Evolutionary conservation across 1,284 basidiomycete species (phyloP).

Genomic region (Trichosporon sp.): DNA sequence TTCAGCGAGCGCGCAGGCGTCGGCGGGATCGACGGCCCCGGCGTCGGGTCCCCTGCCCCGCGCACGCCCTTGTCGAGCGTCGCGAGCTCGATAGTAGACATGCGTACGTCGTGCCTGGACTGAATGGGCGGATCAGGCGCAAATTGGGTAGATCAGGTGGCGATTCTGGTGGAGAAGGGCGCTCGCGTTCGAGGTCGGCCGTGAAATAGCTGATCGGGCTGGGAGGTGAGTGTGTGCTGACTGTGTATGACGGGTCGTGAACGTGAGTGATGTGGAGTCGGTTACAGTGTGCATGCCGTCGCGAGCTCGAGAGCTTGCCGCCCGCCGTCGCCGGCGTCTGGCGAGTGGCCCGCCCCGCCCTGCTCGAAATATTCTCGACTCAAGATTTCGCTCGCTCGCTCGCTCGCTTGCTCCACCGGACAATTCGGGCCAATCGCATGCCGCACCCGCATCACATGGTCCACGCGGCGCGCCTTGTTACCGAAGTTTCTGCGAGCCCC

Average conservation of each 20-base stretch:
- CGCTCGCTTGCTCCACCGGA: not conserved
- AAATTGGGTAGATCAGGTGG: too few species aligned
- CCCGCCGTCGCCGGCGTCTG: too few species aligned
- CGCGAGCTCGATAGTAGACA: not conserved
- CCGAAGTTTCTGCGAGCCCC: too few species aligned
- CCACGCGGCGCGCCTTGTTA: not conserved
- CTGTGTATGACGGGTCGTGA: too few species aligned
- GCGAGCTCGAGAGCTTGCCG: too few species aligned
- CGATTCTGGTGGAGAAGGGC: too few species aligned
- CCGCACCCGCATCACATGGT: not conserved
- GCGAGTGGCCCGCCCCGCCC: too few species aligned
- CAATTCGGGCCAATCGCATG: not conserved
- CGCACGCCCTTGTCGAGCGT: not conserved
- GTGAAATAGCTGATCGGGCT: too few species aligned
- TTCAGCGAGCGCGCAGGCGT: not conserved
- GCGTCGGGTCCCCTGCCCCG: not conserved
- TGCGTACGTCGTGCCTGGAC: not conserved
- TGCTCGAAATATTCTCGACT: not conserved
- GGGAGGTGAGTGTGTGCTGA: too few species aligned
- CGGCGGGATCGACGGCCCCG: not conserved
- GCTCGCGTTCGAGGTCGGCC: too few species aligned
- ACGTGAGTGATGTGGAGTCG: too few species aligned
- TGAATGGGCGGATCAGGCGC: not conserved
- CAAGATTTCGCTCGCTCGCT: not conserved
- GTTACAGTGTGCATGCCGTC: too few species aligned